Evolutionary conservation across 2,329 filamentous ascomycete genomes (phyloP), one percentile per base, ranked within the genome.

Genomic region (Zelopaecilomyces penicillatus): DNA sequence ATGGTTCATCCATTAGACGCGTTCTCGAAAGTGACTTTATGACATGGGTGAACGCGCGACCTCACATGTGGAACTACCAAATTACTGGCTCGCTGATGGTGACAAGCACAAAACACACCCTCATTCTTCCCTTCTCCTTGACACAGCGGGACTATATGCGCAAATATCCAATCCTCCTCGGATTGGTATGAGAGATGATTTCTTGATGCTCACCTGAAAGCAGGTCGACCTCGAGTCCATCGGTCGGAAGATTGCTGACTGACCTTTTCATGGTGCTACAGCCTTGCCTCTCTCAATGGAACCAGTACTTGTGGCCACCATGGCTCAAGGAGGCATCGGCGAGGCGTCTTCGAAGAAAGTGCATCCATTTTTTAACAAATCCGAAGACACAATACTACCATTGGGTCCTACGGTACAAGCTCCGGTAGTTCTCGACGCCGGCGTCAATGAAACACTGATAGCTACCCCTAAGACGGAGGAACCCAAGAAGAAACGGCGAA

Each of bases 281-380:
- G 53, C 29, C 43, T 42, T 39, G 41, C 31, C 26, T 41, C 47
- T 43, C 38, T 60, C 61, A 51, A 75, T 74, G 70, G 67, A 65
- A 60, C 60, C 66, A 36, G 55, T 67, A 37, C 52, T 66, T 46
- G 58, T 69, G 44, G 61, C 63, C 53, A 65, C 58, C 40, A 78
- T 76, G 74, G 61, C 63, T 50, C 65, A 65, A 44, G 62, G 65
- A 55, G 62, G 57, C 45, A 50, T 61, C 42, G 57, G 54, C 48
- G 65, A 65, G 44, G 55, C 59, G 7, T 49, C 56, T 34, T 53
- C 57, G 27, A 71, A 68, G 54, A 76, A 74, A 51, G 55, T 79
- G 33, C 76, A 80, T 52, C 76, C 76, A 12, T 78, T 80, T 61
- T 79, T 80, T 54, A 55, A 62, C 34, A 63, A 61, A 45, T 45